phyloP scores from a whole-genome alignment of 805 yeast species.

The Metschnikowia gelsemii region DNA sequence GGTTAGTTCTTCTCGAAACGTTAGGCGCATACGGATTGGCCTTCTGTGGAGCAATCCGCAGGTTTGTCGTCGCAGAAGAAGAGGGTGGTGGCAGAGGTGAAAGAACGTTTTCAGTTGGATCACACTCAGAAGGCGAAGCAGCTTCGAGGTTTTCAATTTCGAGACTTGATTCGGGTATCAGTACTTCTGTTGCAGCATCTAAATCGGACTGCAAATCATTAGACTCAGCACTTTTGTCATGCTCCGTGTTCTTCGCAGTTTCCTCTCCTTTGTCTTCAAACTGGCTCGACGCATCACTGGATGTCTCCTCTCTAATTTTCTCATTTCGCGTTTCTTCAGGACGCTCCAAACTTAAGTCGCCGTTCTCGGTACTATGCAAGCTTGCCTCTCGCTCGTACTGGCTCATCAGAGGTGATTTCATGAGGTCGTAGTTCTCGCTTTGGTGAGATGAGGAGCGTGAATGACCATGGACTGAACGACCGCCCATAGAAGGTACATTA shows the following conservation, averaged over 20 bases:
- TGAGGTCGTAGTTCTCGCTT: constrained; percentile 6
- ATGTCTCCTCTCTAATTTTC: neutral
- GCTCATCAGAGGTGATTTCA: neutral
- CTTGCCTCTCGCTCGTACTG: constrained; percentile 1
- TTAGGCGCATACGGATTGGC: constrained; percentile 42
- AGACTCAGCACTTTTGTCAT: neutral
- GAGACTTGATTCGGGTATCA: too few species aligned
- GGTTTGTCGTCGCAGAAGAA: neutral
- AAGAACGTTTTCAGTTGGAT: neutral
- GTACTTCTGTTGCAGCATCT: too few species aligned
- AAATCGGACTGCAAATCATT: too few species aligned
- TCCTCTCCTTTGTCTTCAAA: neutral
- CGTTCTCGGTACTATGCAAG: neutral
- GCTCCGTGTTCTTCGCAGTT: neutral
- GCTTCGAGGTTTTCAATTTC: neutral
- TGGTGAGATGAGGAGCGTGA: constrained; percentile 15
- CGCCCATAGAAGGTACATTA: neutral
- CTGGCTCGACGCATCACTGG: neutral
- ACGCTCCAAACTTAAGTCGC: neutral
- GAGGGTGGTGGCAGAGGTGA: constrained; percentile 16
- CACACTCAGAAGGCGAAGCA: neutral
- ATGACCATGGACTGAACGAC: constrained; percentile 9
- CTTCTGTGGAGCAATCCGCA: constrained; percentile 2
- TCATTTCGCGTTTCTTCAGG: neutral
- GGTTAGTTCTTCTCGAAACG: constrained; percentile 13